phyloP scores from a whole-genome alignment of 1,284 basidiomycete genomes.

The Naganishia sp. region DNA sequence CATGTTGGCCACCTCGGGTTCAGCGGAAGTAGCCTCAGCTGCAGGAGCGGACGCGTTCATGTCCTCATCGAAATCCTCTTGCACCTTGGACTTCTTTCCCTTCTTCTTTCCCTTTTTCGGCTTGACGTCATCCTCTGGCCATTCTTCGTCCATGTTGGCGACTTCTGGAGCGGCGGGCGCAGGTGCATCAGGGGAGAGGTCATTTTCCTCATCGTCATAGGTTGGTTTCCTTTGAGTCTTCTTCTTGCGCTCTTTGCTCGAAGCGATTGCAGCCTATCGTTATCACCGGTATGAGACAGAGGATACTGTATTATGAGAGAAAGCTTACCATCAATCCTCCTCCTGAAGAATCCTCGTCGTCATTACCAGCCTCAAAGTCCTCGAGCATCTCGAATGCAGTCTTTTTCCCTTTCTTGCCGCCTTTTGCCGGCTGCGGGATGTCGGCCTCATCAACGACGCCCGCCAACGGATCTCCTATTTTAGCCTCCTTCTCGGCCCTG shows the following conservation, averaged over 20 bases:
- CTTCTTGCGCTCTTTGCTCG: conserved; percentile 33
- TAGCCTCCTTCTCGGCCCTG: conserved; percentile 62
- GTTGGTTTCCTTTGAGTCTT: conserved; percentile 38
- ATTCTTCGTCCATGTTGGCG: conserved; percentile 39
- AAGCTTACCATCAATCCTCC: conserved; percentile 73
- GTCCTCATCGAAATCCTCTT: conserved; percentile 42
- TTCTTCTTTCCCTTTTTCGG: conserved; percentile 56
- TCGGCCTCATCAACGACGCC: conserved; percentile 57
- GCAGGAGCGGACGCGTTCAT: conserved; percentile 22
- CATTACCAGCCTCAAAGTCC: conserved; percentile 58
- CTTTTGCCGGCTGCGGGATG: conserved; percentile 42
- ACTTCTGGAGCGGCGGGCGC: conserved; percentile 70
- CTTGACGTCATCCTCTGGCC: conserved; percentile 42
- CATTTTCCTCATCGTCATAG: conserved; percentile 37
- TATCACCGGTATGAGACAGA: no score
- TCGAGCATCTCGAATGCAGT: conserved; percentile 46
- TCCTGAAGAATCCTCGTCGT: conserved; percentile 65
- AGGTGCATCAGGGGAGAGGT: conserved; percentile 62
- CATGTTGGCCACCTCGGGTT: conserved; percentile 54
- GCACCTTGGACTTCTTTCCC: conserved; percentile 47
- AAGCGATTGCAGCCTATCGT: conserved; percentile 34
- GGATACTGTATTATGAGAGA: neutral
- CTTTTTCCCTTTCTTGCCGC: conserved; percentile 34
- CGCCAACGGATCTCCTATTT: conserved; percentile 62
- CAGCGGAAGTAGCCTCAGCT: conserved; percentile 39